These are phyloP conservation scores for Asterochloris erici DNA, from an alignment of 139 green algal genomes.

Conservation along the genomic window DNA sequence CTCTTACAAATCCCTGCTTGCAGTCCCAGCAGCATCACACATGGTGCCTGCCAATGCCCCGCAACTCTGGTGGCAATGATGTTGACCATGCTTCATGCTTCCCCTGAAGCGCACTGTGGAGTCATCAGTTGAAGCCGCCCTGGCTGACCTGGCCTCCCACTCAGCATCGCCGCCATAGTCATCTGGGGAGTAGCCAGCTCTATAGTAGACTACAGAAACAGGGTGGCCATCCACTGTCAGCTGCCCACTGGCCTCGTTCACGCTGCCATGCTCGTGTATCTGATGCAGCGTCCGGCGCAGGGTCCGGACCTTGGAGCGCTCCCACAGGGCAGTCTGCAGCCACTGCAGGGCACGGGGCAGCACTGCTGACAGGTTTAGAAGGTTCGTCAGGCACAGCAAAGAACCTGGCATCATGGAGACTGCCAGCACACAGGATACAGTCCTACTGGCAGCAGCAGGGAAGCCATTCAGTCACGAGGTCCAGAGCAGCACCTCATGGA, in stretches of 20 bases:
- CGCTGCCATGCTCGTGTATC: slow-evolving; percentile 22
- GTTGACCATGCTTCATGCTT: too few species aligned
- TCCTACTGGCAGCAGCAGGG: too few species aligned
- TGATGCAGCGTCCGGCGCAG: slow-evolving; percentile 70
- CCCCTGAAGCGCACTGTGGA: neutral
- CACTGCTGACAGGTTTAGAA: neutral
- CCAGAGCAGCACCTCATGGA: too few species aligned
- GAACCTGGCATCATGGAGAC: neutral
- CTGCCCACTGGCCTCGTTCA: slow-evolving; percentile 5
- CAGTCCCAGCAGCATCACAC: too few species aligned
- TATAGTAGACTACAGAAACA: slow-evolving; percentile 64
- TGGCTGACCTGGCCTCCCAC: slow-evolving; percentile 67
- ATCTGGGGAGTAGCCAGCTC: slow-evolving; percentile 85
- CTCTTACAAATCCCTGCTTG: too few species aligned
- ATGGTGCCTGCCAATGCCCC: too few species aligned
- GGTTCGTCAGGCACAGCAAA: neutral
- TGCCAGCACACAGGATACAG: neutral
- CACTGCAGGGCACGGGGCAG: slow-evolving; percentile 40
- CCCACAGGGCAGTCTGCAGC: slow-evolving; percentile 78
- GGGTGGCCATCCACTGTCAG: slow-evolving; percentile 30
- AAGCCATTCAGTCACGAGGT: too few species aligned
- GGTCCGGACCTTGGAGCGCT: slow-evolving; percentile 63
- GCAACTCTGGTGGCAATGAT: too few species aligned
- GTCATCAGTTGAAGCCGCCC: neutral
- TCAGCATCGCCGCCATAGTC: slow-evolving; percentile 84